Evolutionary conservation across 2,329 filamentous ascomycete species (phyloP), one percentile per base, ranked within the genome.

Genomic region (Tolypocladium capitatum): DNA sequence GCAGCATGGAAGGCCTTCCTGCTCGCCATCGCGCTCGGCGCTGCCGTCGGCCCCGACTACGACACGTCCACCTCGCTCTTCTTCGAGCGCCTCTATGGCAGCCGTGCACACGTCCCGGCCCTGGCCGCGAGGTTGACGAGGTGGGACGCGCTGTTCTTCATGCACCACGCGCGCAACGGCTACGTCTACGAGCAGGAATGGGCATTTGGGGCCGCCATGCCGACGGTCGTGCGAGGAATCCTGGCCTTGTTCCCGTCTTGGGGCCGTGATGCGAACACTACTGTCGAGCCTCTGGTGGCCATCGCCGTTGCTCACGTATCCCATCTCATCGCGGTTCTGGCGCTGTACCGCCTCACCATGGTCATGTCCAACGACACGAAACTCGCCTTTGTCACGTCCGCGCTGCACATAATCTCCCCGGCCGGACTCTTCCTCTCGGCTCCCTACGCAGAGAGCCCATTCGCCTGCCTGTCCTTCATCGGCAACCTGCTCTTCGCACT

Each of bases 341-440:
- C 81, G 11, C 71, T 97, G 14, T 84, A 87, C 63, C 68, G 71
- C 48, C 76, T 94, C 21, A 78, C 82, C 2, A 60, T 71, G 47
- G 63, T 74, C 8, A 56, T 90, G 10, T 78, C 77, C 47, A 64
- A 64, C 16, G 59, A 71, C 50, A 57, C 56, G n/a, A 70, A 62
- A n/a, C 63, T 84, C 36, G 76, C 86, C 2, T 81, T 91, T 51
- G 61, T 84, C 21, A 75, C 87, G 9, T 80, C 87, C 3, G 68
- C 76, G 16, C 69, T 97, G 44, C 88, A 97, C 63, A 75, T 94
- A 48, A 60, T 97, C 44, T 92, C 86, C 0, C 91, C 92, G 0
- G 92, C 86, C 0, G 91, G 91, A 1, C 67, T 96, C 2, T 97
- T 98, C 61, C 76, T 98, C 18, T 90, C 84, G 0, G 84, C 90